Base-by-base conservation (phyloP, 805 yeast species). In the Hemisphaericaspora nanyangensis region DNA sequence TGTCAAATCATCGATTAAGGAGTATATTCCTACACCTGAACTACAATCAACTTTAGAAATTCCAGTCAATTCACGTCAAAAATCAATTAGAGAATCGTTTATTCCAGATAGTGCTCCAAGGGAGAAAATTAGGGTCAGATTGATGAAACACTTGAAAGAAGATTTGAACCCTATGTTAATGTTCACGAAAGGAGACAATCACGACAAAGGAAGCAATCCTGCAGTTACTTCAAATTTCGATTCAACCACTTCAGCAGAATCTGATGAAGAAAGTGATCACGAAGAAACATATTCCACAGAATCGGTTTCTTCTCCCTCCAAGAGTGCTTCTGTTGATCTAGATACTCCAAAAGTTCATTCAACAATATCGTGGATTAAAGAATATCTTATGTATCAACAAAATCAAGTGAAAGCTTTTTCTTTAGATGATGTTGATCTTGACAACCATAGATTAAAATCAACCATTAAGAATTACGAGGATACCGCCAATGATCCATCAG, bases 401-500 rank as follows among this genome's bases (percentile, higher is more conserved):
- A 36, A 35, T 18, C 17, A 35, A 15, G 19, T 31, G 7, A 7
- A 19, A 7, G 11, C 25, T 7, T 11, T n/a, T 7, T 7, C 29
- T 16, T 5, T 12, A 19, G 7, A 22, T 13, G 43, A 12, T 16
- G 12, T 22, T 18, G 7, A 20, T 22, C n/a, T 7, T 19, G 13
- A 6, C 7, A 30, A 34, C 42, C 36, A 47, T 47, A 11, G 49
- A 16, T 47, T 61, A 29, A 35, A 42, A 19, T 51, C 64, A 11
- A 49, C 52, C 17, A 55, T 61, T 40, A 57, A 51, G 35, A 60
- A 50, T 42, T 58, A 58, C 38, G 60, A 55, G 34, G 50, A 53
- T 19, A 42, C 59, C 11, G 45, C 51, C 20, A 52, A 52, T 11
- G 48, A 57, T 31, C 51, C 49, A 4, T 16, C 42, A 16, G 55